phyloP scores from a whole-genome alignment of 208 protist genomes.

The Lotmaria passim region DNA sequence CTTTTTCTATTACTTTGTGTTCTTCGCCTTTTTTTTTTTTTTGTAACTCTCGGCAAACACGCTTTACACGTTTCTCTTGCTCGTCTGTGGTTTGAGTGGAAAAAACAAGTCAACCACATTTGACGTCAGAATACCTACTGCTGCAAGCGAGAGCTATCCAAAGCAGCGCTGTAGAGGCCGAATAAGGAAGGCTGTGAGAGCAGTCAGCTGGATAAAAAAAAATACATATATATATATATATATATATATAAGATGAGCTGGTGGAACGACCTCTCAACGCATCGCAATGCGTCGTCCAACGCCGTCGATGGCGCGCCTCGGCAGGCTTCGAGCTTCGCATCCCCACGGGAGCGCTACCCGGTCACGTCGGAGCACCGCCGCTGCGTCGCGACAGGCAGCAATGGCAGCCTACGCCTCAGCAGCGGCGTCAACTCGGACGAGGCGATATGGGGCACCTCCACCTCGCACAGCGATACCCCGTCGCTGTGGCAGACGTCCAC shows the following conservation, averaged over 20 bases:
- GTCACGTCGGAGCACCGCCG: conserved; percentile 1
- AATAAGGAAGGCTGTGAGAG: too few species aligned
- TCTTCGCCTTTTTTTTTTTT: not conserved
- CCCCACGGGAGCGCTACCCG: not conserved
- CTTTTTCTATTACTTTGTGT: not conserved
- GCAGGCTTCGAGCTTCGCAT: conserved; percentile 1
- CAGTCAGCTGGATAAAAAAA: not conserved
- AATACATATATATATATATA: too few species aligned
- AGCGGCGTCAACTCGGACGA: conserved; percentile 2
- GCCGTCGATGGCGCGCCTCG: conserved; percentile 12
- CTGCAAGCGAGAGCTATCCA: too few species aligned
- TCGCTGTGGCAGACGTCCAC: conserved; percentile 23
- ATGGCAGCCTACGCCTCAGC: not conserved
- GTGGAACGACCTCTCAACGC: conserved; percentile 38
- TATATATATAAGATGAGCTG: conserved; percentile 23
- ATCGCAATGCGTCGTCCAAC: conserved; percentile 11
- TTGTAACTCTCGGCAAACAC: not conserved
- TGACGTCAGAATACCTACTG: too few species aligned
- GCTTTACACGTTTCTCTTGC: not conserved
- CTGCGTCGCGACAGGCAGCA: not conserved
- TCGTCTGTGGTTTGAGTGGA: too few species aligned
- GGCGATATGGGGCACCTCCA: conserved; percentile 11
- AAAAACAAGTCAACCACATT: too few species aligned
- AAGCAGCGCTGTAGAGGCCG: too few species aligned
- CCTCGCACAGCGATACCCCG: conserved; percentile 11